Conservation (phyloP, 345 rosid species). For the Cardiospermum halicacabum region DNA sequence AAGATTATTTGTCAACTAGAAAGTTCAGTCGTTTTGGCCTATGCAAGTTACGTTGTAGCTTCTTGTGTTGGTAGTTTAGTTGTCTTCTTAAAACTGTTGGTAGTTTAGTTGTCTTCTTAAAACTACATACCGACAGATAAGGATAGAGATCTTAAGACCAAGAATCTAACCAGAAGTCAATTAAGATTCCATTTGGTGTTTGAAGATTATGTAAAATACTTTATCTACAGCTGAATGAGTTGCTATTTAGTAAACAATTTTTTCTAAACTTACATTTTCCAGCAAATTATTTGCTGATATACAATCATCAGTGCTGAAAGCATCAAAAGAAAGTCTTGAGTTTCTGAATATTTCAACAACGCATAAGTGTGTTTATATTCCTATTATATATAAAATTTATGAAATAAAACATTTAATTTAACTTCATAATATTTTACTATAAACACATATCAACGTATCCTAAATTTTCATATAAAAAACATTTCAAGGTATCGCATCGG, state of each 20-base stretch:
- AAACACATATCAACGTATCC: too few relatives aligned
- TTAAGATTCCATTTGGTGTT: background rate
- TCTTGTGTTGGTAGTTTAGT: background rate
- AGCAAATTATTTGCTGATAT: background rate
- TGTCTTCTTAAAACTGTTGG: background rate
- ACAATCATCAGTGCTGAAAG: background rate
- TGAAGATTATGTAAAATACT: background rate
- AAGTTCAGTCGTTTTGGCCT: background rate
- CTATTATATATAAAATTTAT: too few relatives aligned
- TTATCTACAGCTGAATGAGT: background rate
- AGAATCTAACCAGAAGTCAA: background rate
- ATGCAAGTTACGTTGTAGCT: background rate
- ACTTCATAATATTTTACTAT: too few relatives aligned
- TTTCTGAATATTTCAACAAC: too few relatives aligned
- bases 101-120: background rate
- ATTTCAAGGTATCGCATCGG: background rate
- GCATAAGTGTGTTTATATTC: too few relatives aligned
- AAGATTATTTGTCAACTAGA: background rate
- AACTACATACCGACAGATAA: background rate
- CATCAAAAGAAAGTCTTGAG: background rate
- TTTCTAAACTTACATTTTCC: background rate
- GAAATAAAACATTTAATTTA: too few relatives aligned
- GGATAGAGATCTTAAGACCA: background rate
- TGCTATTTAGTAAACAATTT: background rate
- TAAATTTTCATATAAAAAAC: too few relatives aligned